Evolutionary conservation across 2,329 filamentous ascomycete species (phyloP).

Genomic region (Aspergillus sp.): DNA sequence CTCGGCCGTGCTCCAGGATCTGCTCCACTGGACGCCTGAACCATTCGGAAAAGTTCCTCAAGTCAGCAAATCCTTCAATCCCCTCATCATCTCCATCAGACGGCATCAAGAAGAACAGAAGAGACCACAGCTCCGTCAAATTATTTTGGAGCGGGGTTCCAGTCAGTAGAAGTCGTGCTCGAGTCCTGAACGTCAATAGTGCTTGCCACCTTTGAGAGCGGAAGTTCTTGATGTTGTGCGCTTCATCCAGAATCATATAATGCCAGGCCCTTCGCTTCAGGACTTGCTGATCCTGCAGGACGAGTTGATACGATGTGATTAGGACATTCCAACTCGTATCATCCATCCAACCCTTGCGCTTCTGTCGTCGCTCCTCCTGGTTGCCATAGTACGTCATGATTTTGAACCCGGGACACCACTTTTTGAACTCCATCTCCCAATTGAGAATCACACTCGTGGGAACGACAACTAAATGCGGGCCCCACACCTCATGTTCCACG

Average conservation of each 20-base stretch:
- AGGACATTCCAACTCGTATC: slow-evolving; percentile 95
- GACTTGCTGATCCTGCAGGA: slow-evolving; percentile 88
- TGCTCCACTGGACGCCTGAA: slow-evolving; percentile 94
- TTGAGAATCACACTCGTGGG: slow-evolving; percentile 98
- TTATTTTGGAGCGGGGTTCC: slow-evolving; percentile 97
- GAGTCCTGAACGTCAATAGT: slow-evolving; percentile 88
- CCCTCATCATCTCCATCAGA: slow-evolving; percentile 71
- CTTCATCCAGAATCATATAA: slow-evolving; percentile 97
- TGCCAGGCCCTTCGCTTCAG: slow-evolving; percentile 94
- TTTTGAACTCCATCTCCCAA: slow-evolving; percentile 99
- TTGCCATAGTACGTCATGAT: slow-evolving; percentile 96
- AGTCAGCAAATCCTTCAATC: slow-evolving; percentile 83
- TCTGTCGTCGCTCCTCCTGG: slow-evolving; percentile 85
- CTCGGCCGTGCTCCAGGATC: slow-evolving; percentile 89
- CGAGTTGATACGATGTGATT: slow-evolving; percentile 96
- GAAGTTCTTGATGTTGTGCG: slow-evolving; percentile 99
- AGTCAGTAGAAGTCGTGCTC: slow-evolving; percentile 80
- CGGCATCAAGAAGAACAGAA: slow-evolving; percentile 95
- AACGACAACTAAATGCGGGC: slow-evolving; percentile 91
- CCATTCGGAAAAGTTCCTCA: slow-evolving; percentile 96
- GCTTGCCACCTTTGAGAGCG: slow-evolving; percentile 97
- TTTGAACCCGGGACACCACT: slow-evolving; percentile 95
- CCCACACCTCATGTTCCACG: slow-evolving; percentile 87
- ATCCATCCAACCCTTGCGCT: slow-evolving; percentile 89
- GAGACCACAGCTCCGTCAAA: slow-evolving; percentile 91